phyloP scores from a whole-genome alignment of 2,329 filamentous ascomycete genomes.

The Geosmithia morbida region DNA sequence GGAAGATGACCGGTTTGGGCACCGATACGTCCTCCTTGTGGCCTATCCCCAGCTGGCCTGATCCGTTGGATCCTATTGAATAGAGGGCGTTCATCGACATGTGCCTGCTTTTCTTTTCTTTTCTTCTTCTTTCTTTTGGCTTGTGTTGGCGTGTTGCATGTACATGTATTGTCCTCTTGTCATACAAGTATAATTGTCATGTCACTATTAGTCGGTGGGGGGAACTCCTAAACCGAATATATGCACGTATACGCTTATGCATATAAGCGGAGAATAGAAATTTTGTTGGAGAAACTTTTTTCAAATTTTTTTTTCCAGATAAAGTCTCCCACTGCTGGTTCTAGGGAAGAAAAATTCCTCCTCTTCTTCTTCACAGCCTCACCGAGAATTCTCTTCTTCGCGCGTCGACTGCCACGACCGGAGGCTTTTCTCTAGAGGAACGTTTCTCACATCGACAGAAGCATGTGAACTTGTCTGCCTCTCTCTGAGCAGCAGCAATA shows the following conservation, averaged over 20 bases:
- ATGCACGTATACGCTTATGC: not conserved
- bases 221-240: too few species aligned
- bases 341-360: too few species aligned
- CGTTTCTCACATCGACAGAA: too few species aligned
- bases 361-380: too few species aligned
- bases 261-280: not conserved
- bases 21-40: slow-evolving; percentile 58
- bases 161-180: not conserved
- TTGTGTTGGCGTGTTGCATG: not conserved
- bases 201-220: too few species aligned
- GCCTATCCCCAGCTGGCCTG: slow-evolving; percentile 57
- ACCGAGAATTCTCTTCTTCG: not conserved
- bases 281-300: not conserved
- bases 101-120: not conserved
- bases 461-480: not conserved
- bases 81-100: slow-evolving; percentile 37
- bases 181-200: too few species aligned
- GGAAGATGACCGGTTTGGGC: slow-evolving; percentile 48
- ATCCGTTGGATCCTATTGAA: slow-evolving; percentile 64
- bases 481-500: not conserved
- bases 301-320: not conserved
- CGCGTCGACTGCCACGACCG: not conserved
- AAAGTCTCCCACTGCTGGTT: too few species aligned
- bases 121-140: not conserved
- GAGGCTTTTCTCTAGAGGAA: not conserved